Base-by-base conservation (phyloP, 2,329 filamentous ascomycete genomes). In the Trichoderma polysporum region DNA sequence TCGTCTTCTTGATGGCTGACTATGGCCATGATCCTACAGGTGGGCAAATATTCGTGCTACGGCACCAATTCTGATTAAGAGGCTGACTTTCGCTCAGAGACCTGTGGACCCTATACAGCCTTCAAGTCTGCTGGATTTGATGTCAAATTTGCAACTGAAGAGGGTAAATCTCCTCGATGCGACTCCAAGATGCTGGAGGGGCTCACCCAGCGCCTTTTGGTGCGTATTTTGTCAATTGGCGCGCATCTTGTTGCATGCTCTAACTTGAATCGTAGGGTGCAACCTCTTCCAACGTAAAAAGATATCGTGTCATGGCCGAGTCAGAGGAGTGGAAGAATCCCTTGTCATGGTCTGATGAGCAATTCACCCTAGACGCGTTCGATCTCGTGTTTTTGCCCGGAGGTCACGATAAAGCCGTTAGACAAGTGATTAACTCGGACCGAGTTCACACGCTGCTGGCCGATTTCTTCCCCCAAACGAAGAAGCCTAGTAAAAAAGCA, bases 21-120 rank as follows among this genome's bases (percentile, higher is more conserved):
- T 85, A 85, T 68, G 84, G 83, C 50, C 82, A 86, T 70, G 84
- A 86, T 69, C 84, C 84, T 2, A 85, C 84, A 52, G 83, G 84
- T 85, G 69, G 5, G 33, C 9, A 12, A 17, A 19, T 8, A 45
- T 6, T 17, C 2, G 0, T 4, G 15, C 1, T 22, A 17, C 17
- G 10, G 2, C 17, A 13, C 9, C 9, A 29, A 13, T 39, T 19
- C 1, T 33, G 0, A 31, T 13, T n/a, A n/a, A 45, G 47, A 50
- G 15, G 25, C 57, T 60, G 25, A 12, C 49, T 5, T 35, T 5
- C 2, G 19, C 41, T 19, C 50, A 85, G 84, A 86, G 73, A 84
- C 83, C 9, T 80, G 83, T 1, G 76, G 85, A 1, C 83, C 84
- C 7, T 86, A 81, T 71, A 71, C 74, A 2, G 75, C 79, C 7